These are phyloP conservation scores for Solanum sparsipilum DNA, from an alignment of 257 asterid species.

Conservation along the genomic window DNA sequence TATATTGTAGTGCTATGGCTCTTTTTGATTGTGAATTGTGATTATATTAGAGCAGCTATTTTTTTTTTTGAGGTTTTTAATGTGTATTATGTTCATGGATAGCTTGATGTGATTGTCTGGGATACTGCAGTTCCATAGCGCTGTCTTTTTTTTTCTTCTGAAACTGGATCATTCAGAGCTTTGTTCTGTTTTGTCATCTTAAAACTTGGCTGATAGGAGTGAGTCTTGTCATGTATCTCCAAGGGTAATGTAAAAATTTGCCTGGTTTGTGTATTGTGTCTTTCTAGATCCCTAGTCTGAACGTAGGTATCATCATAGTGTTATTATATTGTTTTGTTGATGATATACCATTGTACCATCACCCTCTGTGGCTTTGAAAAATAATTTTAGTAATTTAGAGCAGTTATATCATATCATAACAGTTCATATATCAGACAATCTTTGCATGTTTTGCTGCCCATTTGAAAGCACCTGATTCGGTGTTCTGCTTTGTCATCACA, in stretches of 20 bases:
- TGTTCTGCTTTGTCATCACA: neutral
- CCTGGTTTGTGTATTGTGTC: neutral
- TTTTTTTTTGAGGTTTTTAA: neutral
- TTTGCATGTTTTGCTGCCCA: neutral
- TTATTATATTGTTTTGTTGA: neutral
- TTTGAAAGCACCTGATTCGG: neutral
- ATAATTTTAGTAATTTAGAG: neutral
- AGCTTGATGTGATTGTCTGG: neutral
- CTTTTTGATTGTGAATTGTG: neutral
- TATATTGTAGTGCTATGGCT: neutral
- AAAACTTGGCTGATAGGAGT: neutral
- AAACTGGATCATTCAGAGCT: neutral
- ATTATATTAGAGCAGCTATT: neutral
- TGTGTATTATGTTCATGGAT: neutral
- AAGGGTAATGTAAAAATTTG: neutral
- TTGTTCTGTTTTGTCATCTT: neutral
- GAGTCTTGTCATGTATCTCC: neutral
- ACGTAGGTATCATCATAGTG: neutral
- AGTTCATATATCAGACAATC: neutral
- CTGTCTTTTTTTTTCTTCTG: neutral
- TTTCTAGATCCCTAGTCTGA: neutral
- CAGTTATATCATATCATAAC: neutral
- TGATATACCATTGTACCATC: neutral
- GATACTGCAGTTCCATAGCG: neutral
- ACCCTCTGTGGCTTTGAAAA: neutral